These are phyloP conservation scores for Dictyostelium discoideum DNA, from an alignment of 78 protist species.

Conservation along the genomic window dicty_2.7 NC_007088.5:816501-817000, in stretches of 20 bases:
- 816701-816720: too few relatives aligned
- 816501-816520: conserved; percentile 14
- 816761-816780: background rate
- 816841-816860: conserved; percentile 29
- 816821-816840: background rate
- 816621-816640: background rate
- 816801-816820: background rate
- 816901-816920: conserved; percentile 4
- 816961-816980: background rate
- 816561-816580: background rate
- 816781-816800: conserved; percentile 9
- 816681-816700: too few relatives aligned
- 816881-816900: background rate
- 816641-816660: too few relatives aligned
- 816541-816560: conserved; percentile 9
- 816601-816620: background rate
- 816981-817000: background rate
- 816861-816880: background rate
- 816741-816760: background rate
- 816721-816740: too few relatives aligned
- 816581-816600: background rate
- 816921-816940: background rate
- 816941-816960: background rate
- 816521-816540: background rate
- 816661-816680: too few relatives aligned